A percentile compares a stretch with the other conserved stretches of the same genome.
Evolutionary conservation across 2,329 filamentous ascomycete species (phyloP).

Genomic region (Trichoderma gracile): DNA sequence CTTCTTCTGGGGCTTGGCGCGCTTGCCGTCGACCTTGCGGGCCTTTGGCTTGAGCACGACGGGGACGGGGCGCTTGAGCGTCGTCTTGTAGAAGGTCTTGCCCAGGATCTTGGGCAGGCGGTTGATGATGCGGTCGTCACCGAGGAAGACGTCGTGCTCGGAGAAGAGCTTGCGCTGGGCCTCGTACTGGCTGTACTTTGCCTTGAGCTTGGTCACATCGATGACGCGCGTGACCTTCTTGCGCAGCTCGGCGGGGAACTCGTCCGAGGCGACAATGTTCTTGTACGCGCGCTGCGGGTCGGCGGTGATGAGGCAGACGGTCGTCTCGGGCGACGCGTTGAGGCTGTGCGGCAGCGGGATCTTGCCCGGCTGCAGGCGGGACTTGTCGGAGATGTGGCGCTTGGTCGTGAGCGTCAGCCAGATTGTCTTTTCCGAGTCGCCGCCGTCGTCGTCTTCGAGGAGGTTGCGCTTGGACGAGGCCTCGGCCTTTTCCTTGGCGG

Average conservation of each 20-base stretch:
- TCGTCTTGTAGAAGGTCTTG: conserved; percentile 88
- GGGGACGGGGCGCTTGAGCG: conserved; percentile 82
- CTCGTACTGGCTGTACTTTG: conserved; percentile 89
- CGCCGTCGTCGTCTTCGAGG: conserved; percentile 50
- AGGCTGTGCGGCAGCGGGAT: conserved; percentile 77
- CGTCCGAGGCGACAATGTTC: conserved; percentile 74
- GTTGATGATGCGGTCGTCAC: conserved; percentile 81
- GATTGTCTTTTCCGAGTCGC: conserved; percentile 53
- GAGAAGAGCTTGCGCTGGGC: conserved; percentile 76
- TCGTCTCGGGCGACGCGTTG: conserved; percentile 62
- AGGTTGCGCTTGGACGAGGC: conserved; percentile 57
- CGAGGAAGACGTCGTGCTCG: conserved; percentile 92
- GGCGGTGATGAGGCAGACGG: conserved; percentile 84
- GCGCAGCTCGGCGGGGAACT: conserved; percentile 67
- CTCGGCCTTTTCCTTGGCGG: conserved; percentile 49
- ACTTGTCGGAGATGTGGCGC: conserved; percentile 69
- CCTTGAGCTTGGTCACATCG: conserved; percentile 74
- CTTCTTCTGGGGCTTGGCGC: conserved; percentile 58
- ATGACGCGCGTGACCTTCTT: conserved; percentile 74
- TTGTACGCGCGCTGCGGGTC: conserved; percentile 84
- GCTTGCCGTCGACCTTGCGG: conserved; percentile 61
- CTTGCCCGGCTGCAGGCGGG: conserved; percentile 79
- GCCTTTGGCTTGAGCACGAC: conserved; percentile 67
- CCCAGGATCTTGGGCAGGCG: conserved; percentile 75
- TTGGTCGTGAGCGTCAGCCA: conserved; percentile 67